phyloP scores from a whole-genome alignment of 139 green algal species.

The Edaphochlamys debaryana region DNA sequence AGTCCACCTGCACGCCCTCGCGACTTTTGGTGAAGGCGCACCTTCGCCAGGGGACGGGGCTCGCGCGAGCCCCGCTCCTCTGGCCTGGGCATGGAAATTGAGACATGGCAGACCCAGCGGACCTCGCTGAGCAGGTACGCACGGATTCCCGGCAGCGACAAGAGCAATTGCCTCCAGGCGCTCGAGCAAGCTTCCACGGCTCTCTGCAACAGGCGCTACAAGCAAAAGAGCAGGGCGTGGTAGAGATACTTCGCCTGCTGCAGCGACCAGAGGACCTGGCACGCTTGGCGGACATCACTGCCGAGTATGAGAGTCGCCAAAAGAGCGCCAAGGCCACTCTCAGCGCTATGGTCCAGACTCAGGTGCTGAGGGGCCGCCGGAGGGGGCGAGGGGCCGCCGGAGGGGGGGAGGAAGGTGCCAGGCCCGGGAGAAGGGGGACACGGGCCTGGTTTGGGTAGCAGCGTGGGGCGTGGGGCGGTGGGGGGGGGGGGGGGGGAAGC shows the following conservation, averaged over 20 bases:
- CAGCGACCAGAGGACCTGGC: constrained; percentile 58
- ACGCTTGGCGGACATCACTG: constrained; percentile 12
- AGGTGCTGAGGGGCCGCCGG: too few relatives aligned
- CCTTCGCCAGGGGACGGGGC: too few relatives aligned
- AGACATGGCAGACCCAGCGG: background rate
- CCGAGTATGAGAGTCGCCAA: constrained; percentile 32
- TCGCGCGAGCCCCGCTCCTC: too few relatives aligned
- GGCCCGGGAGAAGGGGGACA: too few relatives aligned
- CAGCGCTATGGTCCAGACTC: constrained; percentile 61
- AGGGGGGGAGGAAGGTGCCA: background rate
- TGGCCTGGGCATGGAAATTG: too few relatives aligned
- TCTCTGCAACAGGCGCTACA: background rate
- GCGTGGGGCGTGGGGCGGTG: too few relatives aligned
- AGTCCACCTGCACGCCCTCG: too few relatives aligned
- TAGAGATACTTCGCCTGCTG: constrained; percentile 60
- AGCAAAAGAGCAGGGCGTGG: constrained; percentile 53
- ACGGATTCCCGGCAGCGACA: too few relatives aligned
- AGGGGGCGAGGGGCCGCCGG: too few relatives aligned
- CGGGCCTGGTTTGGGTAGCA: background rate
- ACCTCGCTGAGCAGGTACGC: background rate
- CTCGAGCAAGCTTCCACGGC: background rate
- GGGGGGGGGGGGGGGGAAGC: too few relatives aligned
- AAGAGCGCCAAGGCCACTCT: constrained; percentile 64
- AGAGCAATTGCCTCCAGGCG: too few relatives aligned
- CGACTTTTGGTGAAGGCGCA: too few relatives aligned